Evolutionary conservation across 2,329 filamentous ascomycete genomes (phyloP).

Genomic region (Rhexocercosporidium sp.): DNA sequence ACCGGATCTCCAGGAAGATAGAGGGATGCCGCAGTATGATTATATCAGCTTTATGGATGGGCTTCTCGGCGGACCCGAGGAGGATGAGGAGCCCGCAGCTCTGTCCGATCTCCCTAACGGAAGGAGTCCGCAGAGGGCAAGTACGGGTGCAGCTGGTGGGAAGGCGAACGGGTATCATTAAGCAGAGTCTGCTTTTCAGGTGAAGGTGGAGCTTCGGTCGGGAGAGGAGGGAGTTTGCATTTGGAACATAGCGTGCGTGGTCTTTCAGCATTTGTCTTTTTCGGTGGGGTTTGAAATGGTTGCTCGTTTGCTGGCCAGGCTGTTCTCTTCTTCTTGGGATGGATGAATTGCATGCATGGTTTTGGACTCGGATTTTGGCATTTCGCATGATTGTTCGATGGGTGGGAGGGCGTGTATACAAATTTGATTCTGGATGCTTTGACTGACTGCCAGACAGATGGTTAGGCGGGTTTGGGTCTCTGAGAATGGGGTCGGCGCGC

Average conservation of each 20-base stretch:
- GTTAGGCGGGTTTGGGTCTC: background rate
- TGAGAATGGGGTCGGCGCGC: background rate
- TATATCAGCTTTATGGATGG: slow-evolving; percentile 98
- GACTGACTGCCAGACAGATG: background rate
- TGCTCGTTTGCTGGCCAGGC: too few species aligned
- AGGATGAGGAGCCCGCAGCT: slow-evolving; percentile 25
- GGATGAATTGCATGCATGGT: slow-evolving; percentile 2
- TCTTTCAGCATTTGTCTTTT: background rate
- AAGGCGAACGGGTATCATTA: slow-evolving; percentile 27
- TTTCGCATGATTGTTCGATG: background rate
- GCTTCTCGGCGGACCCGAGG: slow-evolving; percentile 58
- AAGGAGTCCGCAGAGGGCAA: slow-evolving; percentile 28
- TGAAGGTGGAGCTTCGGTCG: background rate
- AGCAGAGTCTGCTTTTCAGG: background rate
- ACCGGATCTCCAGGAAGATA: slow-evolving; percentile 84
- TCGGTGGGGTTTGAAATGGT: background rate
- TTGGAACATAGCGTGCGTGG: background rate
- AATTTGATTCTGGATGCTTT: background rate
- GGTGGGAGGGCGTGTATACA: background rate
- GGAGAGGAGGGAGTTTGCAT: slow-evolving; percentile 9
- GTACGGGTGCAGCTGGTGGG: background rate
- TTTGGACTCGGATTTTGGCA: background rate
- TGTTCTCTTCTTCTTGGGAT: slow-evolving; percentile 1
- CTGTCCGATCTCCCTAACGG: slow-evolving; percentile 38
- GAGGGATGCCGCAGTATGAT: slow-evolving; percentile 86